phyloP scores from a whole-genome alignment of 768 basidiomycete species.

The Strobilomyces echinocephalus region DNA sequence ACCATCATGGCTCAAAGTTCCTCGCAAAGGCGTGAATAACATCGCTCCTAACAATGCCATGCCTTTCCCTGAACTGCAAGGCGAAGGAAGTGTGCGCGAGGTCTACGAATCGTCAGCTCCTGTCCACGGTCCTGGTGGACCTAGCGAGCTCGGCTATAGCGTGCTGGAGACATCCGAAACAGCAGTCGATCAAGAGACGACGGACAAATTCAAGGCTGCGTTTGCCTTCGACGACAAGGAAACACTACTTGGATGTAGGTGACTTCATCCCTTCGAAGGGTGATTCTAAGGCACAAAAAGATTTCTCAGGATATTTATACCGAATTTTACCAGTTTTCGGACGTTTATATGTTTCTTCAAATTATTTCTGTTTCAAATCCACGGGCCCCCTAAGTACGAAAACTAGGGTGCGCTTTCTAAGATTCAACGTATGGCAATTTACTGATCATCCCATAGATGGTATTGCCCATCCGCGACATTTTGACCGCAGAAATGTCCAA shows the following conservation, averaged over 20 bases:
- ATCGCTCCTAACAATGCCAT: conserved; percentile 28
- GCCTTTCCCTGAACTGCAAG: conserved; percentile 20
- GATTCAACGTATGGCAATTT: not conserved
- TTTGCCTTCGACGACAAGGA: conserved; percentile 93
- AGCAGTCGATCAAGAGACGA: conserved; percentile 54
- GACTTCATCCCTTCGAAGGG: not conserved
- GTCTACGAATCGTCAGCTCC: conserved; percentile 38
- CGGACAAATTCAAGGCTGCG: conserved; percentile 70
- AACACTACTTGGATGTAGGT: conserved; percentile 80
- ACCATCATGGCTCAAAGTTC: conserved; percentile 63
- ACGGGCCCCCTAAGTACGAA: conserved; percentile 71
- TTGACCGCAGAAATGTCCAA: conserved; percentile 79
- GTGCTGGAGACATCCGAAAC: conserved; percentile 72
- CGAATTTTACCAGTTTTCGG: conserved; percentile 87
- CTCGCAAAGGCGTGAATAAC: conserved; percentile 38
- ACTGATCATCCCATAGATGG: conserved; percentile 60
- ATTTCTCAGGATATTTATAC: conserved; percentile 87
- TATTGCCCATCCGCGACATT: conserved; percentile 86
- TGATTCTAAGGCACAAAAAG: conserved; percentile 38
- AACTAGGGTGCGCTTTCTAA: conserved; percentile 62
- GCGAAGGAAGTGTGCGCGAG: conserved; percentile 48
- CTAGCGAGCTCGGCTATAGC: conserved; percentile 69
- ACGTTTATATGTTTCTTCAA: conserved; percentile 84
- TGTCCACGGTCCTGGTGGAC: conserved; percentile 27
- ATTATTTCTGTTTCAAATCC: conserved; percentile 93